Evolutionary conservation across 495 filamentous ascomycete species (phyloP), one percentile per base, ranked within the genome.

Genomic region (Hypoxylon intermedium): DNA sequence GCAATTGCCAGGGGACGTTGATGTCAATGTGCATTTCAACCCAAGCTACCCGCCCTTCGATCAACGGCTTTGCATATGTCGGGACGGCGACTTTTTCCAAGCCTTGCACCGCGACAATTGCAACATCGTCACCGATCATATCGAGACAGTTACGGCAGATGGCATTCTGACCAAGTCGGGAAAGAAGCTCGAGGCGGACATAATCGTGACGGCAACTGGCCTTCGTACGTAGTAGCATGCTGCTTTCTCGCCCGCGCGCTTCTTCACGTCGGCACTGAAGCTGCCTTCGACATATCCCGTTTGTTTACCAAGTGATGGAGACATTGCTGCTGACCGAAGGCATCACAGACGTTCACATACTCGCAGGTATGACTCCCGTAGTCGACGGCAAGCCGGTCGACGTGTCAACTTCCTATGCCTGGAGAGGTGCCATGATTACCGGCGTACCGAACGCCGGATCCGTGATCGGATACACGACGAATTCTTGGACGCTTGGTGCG

Each of bases 151-250:
- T 3, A 85, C 81, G 0, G 67, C 71, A 13, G 77, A 82, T 5
- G 82, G 84, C 2, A 86, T 93, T 48, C 51, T 72, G 16, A 79
- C 89, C 4, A 73, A 75, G 20, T 81, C 78, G 0, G 88, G 86
- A 19, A 74, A 80, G 50, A 73, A 70, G 4, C 70, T 92, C 1
- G 77, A 83, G 1, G 83, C 87, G 0, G 88, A 92, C 72, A 86
- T 91, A 65, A 88, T 92, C 67, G 71, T 92, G 58, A 89, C 88
- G 0, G 89, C 89, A 2, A 93, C 89, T 0, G 89, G 89, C 4
- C 77, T 93, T 5, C 45, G 61, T 65, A n/a, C n/a, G n/a, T 26
- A 59, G 61, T 15, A 24, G 18, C 16, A 11, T 46, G 21, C 19
- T 15, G 26, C 16, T 2, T 9, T 6, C 2, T 34, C 9, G 26